phyloP scores from a whole-genome alignment of 73 alveolate species.

The Paramecium caudatum region DNA sequence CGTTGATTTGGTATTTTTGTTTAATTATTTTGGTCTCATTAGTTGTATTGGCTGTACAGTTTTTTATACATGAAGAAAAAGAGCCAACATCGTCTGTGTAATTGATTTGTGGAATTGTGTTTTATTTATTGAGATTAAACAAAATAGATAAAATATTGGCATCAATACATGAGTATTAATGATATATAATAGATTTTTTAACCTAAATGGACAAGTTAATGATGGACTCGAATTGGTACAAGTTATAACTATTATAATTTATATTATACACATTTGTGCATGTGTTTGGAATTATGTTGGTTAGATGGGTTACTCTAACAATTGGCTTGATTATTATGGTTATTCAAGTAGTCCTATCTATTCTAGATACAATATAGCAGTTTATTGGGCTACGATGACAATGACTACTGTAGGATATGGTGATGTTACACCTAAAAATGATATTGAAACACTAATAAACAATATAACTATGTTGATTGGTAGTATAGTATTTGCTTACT shows the following conservation, averaged over 20 bases:
- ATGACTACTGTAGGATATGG: conserved; percentile 97
- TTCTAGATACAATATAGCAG: conserved; percentile 79
- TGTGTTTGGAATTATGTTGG: conserved; percentile 51
- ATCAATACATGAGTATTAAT: background rate
- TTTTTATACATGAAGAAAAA: background rate
- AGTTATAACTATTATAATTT: background rate
- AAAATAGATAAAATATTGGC: conserved; percentile 47
- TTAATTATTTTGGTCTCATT: conserved; percentile 43
- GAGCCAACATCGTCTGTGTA: background rate
- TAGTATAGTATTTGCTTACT: conserved; percentile 89
- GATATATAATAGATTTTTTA: conserved; percentile 1
- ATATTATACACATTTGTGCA: conserved; percentile 38
- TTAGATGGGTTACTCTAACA: background rate
- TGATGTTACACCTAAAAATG: conserved; percentile 85
- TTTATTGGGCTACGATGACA: conserved; percentile 92
- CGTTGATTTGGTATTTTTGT: conserved; percentile 43
- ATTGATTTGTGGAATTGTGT: background rate
- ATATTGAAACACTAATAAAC: conserved; percentile 81
- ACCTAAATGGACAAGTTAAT: background rate
- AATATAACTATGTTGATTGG: conserved; percentile 86
- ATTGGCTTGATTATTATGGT: conserved; percentile 34
- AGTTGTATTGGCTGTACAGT: conserved; percentile 20
- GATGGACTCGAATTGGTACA: conserved; percentile 18
- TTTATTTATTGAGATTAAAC: background rate
- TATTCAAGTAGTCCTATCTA: too few species aligned